Conservation (phyloP, 208 protist species). For the Crithidia mellificae region DNA sequence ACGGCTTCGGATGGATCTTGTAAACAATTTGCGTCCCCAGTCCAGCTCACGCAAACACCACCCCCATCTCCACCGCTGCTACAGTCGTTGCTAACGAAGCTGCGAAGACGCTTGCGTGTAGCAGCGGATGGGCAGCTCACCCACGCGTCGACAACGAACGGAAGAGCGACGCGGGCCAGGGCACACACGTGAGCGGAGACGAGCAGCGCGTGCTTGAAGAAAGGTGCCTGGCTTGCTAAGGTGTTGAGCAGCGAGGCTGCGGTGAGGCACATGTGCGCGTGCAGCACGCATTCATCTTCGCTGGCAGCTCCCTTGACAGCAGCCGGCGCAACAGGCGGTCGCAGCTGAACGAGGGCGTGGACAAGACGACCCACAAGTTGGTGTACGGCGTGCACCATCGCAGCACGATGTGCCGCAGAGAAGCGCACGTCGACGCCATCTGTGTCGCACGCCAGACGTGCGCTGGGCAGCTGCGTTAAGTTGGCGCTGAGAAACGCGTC, state of each 20-base stretch:
- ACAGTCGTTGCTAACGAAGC: neutral
- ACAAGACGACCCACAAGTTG: neutral
- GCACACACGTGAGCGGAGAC: slow-evolving; percentile 1
- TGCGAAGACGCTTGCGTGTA: neutral
- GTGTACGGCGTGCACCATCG: neutral
- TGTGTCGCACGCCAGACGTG: no score
- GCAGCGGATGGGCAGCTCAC: neutral
- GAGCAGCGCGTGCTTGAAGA: neutral
- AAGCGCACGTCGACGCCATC: neutral
- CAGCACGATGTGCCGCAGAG: neutral
- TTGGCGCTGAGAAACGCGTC: no score
- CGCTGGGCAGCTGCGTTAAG: no score
- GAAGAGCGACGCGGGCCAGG: neutral
- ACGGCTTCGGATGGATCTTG: neutral
- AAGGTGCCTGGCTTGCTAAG: neutral
- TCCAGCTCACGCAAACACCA: no score
- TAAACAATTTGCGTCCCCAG: no score
- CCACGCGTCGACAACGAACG: neutral
- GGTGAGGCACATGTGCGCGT: neutral
- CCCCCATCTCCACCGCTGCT: no score
- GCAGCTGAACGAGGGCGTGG: neutral
- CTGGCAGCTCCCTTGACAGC: no score
- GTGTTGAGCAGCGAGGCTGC: neutral
- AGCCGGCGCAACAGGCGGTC: no score
- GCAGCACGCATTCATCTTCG: neutral